Percentiles rank a stretch among this genome's conserved stretches.
phyloP scores from a whole-genome alignment of 352 stramenopile species.

The Globisporangium mamillatum region DNA sequence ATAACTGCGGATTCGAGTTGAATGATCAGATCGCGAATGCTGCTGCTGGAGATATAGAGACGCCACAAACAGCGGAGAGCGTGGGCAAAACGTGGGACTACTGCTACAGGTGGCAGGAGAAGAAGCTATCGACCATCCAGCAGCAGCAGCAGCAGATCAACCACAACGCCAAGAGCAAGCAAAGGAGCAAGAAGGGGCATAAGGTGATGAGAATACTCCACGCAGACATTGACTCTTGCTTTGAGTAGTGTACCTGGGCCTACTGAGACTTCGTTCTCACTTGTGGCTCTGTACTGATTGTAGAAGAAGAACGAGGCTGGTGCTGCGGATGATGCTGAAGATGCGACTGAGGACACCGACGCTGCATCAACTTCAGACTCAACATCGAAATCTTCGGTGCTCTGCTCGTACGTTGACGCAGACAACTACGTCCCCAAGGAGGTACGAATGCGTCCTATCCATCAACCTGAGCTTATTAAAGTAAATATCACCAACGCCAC shows the following conservation, averaged over 20 bases:
- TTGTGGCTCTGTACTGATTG: background rate
- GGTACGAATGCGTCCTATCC: conserved; percentile 11
- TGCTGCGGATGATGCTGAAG: conserved; percentile 11
- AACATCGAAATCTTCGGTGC: background rate
- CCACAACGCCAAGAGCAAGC: conserved; percentile 8
- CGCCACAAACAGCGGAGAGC: conserved; percentile 10
- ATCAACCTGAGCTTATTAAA: background rate
- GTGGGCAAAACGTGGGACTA: conserved; percentile 42
- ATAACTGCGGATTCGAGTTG: background rate
- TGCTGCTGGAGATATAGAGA: background rate
- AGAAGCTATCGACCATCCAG: conserved; percentile 26
- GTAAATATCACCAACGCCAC: background rate
- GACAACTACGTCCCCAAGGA: conserved; percentile 45
- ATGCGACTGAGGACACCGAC: conserved; percentile 12
- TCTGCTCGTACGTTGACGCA: conserved; percentile 42
- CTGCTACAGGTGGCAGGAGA: conserved; percentile 59
- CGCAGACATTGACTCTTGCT: background rate
- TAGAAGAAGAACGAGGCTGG: conserved; percentile 18
- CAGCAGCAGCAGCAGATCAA: background rate
- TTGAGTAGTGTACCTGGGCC: background rate
- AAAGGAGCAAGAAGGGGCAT: conserved; percentile 15
- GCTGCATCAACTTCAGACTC: background rate
- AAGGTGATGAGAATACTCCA: background rate
- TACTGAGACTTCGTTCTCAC: too few species aligned
- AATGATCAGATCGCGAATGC: conserved; percentile 10